A percentile compares a stretch with the other conserved stretches of the same genome.
These are phyloP conservation scores for Aphanoascus verrucosus DNA, from an alignment of 2,329 filamentous ascomycete genomes.

Conservation along the genomic window DNA sequence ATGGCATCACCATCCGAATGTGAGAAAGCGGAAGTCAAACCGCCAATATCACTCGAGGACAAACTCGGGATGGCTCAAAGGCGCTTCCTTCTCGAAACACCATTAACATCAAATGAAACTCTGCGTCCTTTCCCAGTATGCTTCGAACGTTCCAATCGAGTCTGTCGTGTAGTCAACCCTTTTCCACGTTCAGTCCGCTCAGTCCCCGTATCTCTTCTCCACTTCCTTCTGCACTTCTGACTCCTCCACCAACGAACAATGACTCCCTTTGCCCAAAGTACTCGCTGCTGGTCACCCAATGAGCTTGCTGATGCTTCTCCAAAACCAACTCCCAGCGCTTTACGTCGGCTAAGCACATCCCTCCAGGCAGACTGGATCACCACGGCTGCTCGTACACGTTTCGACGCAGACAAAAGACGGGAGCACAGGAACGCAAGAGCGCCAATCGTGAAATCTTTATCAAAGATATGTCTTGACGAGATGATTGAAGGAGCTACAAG, in stretches of 20 bases:
- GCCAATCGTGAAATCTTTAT: constrained; percentile 45
- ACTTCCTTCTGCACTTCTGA: constrained; percentile 17
- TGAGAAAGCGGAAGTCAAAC: no score
- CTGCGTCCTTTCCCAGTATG: neutral
- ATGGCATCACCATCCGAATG: no score
- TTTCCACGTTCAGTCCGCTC: neutral
- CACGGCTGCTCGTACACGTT: constrained; percentile 41
- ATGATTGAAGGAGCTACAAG: constrained; percentile 28
- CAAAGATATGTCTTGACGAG: constrained; percentile 34
- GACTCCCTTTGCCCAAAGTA: constrained; percentile 31
- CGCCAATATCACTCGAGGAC: no score
- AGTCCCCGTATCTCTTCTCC: neutral
- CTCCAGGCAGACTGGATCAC: constrained; percentile 46
- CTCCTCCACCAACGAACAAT: constrained; percentile 29
- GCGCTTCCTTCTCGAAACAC: neutral
- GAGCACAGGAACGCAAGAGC: constrained; percentile 51
- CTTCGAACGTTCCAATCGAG: neutral
- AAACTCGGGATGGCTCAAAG: no score
- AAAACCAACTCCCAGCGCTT: neutral
- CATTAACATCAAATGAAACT: neutral
- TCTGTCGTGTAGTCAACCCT: neutral
- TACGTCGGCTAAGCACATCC: neutral
- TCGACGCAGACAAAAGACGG: constrained; percentile 44
- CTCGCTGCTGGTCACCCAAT: constrained; percentile 34
- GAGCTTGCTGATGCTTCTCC: constrained; percentile 22